These are phyloP conservation scores for Aristolochia fimbriata DNA, from an alignment of 164 flowering plant genomes.

Conservation along the genomic window DNA sequence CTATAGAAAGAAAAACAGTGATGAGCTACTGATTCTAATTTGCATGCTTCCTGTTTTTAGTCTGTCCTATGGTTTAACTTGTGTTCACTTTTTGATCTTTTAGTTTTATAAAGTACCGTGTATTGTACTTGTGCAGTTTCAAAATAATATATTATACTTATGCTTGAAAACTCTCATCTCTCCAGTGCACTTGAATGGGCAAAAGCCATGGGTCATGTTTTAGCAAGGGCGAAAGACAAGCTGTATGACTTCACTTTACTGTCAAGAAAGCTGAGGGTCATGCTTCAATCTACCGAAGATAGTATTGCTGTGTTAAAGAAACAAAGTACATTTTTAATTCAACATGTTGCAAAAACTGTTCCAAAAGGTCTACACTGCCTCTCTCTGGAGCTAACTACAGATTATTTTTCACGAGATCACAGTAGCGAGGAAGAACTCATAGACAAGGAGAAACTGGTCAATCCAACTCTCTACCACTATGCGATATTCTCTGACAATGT, in stretches of 20 bases:
- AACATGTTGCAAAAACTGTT: conserved; percentile 86
- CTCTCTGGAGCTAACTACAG: conserved; percentile 63
- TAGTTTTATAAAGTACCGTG: too few species aligned
- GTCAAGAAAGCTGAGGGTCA: conserved; percentile 75
- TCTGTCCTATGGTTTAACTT: too few species aligned
- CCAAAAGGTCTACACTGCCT: conserved; percentile 84
- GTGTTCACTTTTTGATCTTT: too few species aligned
- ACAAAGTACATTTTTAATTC: conserved; percentile 72
- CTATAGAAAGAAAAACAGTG: too few species aligned
- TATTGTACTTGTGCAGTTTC: too few species aligned
- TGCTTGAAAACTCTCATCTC: neutral
- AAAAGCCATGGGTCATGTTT: conserved; percentile 75
- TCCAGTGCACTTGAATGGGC: conserved; percentile 65
- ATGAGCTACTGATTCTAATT: too few species aligned
- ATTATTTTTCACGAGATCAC: conserved; percentile 38
- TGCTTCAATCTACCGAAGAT: conserved; percentile 78
- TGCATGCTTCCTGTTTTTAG: too few species aligned
- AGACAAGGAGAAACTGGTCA: conserved; percentile 44
- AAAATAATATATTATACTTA: too few species aligned
- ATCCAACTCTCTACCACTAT: conserved; percentile 78
- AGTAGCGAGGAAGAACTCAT: conserved; percentile 18
- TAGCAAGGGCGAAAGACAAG: conserved; percentile 72
- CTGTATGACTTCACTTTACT: conserved; percentile 57
- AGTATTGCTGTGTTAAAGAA: conserved; percentile 50
- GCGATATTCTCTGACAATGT: conserved; percentile 97